These are phyloP conservation scores for Solanum pimpinellifolium DNA, from an alignment of 257 asterid genomes.

Conservation along the genomic window DNA sequence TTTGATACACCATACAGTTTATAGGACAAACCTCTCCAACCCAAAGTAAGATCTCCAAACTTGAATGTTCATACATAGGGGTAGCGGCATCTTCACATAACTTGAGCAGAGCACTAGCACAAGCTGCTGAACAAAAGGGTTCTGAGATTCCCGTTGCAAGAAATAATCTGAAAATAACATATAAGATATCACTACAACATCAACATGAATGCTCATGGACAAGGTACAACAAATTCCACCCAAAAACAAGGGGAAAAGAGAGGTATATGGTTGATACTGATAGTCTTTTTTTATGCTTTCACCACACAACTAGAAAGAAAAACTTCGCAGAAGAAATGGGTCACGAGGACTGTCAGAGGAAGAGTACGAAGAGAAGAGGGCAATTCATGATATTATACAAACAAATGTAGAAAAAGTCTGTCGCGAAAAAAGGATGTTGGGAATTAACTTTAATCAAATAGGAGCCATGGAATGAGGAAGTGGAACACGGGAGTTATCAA, in stretches of 20 bases:
- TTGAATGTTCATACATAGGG: slow-evolving; percentile 53
- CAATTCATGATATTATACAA: not conserved
- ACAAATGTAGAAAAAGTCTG: not conserved
- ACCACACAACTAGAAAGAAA: not conserved
- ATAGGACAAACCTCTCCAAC: slow-evolving; percentile 65
- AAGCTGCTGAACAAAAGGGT: slow-evolving; percentile 62
- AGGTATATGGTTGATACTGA: not conserved
- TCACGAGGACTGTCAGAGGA: not conserved
- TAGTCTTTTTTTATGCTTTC: not conserved
- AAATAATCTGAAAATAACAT: slow-evolving; percentile 55
- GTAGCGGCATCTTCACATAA: slow-evolving; percentile 69
- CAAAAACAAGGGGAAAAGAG: not conserved
- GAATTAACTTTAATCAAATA: not conserved
- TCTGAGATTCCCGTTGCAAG: slow-evolving; percentile 62
- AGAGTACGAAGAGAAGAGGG: not conserved
- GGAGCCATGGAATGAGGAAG: not conserved
- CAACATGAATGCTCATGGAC: not conserved
- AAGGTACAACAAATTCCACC: not conserved
- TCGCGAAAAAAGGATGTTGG: not conserved
- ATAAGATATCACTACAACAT: slow-evolving; percentile 1
- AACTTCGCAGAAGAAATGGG: not conserved
- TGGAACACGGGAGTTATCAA: not conserved
- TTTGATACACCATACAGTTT: not conserved
- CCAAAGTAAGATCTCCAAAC: slow-evolving; percentile 85
- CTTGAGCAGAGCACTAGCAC: slow-evolving; percentile 71